A percentile compares a stretch with the other conserved stretches of the same genome.
These are phyloP conservation scores for Pythium periplocum DNA, from an alignment of 352 stramenopile genomes.

Conservation along the genomic window DNA sequence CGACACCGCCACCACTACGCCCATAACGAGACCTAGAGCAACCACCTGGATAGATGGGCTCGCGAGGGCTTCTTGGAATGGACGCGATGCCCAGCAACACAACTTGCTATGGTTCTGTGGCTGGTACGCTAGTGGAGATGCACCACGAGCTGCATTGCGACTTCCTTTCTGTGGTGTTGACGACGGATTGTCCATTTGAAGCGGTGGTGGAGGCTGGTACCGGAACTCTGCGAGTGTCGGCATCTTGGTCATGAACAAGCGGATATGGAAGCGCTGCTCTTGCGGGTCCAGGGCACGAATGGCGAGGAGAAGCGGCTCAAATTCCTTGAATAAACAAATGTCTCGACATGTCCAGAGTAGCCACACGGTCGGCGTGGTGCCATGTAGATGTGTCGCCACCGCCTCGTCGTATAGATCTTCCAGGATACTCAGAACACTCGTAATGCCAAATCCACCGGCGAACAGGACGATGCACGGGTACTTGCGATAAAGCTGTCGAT, in stretches of 20 bases:
- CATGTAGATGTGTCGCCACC: neutral
- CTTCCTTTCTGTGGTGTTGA: neutral
- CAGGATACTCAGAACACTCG: constrained; percentile 17
- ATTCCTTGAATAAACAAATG: constrained; percentile 25
- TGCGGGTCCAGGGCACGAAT: constrained; percentile 21
- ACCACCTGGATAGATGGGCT: constrained; percentile 4
- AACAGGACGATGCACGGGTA: constrained; percentile 29
- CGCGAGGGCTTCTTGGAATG: constrained; percentile 15
- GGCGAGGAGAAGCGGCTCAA: constrained; percentile 20
- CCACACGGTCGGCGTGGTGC: constrained; percentile 11
- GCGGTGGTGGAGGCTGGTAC: constrained; percentile 12
- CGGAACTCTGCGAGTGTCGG: constrained; percentile 11
- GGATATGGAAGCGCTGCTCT: constrained; percentile 19
- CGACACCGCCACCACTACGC: constrained; percentile 4
- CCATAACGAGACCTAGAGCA: constrained; percentile 3
- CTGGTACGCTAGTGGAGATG: too few species aligned
- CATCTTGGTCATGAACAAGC: constrained; percentile 22
- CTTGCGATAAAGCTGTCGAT: constrained; percentile 19
- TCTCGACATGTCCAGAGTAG: constrained; percentile 23
- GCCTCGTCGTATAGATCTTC: constrained; percentile 23
- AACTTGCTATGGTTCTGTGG: constrained; percentile 15
- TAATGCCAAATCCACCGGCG: constrained; percentile 22
- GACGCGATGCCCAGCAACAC: constrained; percentile 18
- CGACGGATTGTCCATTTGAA: constrained; percentile 1
- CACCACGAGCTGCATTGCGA: constrained; percentile 1